Evolutionary conservation across 1,284 basidiomycete genomes (phyloP).

Genomic region (Ustilago vetiveriae): DNA sequence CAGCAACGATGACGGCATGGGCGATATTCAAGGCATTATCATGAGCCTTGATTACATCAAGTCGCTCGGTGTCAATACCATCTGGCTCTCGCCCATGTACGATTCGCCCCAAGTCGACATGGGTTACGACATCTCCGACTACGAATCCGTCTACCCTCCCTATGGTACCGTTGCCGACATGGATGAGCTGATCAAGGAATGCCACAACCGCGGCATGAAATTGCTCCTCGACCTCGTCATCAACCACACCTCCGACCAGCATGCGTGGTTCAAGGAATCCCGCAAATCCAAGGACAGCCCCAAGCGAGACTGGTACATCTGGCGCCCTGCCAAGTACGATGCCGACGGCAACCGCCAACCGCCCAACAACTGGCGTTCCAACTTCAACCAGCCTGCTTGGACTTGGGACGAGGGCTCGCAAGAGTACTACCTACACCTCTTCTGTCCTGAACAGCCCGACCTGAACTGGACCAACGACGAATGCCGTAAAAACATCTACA

Average conservation of each 20-base stretch:
- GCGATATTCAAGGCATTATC: slow-evolving; percentile 77
- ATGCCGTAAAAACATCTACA: slow-evolving; percentile 72
- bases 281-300: slow-evolving; percentile 72
- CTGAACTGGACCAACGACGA: slow-evolving; percentile 78
- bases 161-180: slow-evolving; percentile 81
- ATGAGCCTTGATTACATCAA: slow-evolving; percentile 77
- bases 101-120: slow-evolving; percentile 77
- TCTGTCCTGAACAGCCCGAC: slow-evolving; percentile 78
- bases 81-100: slow-evolving; percentile 82
- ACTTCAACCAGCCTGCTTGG: slow-evolving; percentile 80
- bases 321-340: slow-evolving; percentile 75
- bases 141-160: slow-evolving; percentile 76
- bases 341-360: slow-evolving; percentile 66
- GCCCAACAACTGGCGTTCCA: slow-evolving; percentile 80
- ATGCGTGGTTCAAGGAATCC: slow-evolving; percentile 77
- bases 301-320: slow-evolving; percentile 80
- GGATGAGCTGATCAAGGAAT: slow-evolving; percentile 74
- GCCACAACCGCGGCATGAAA: slow-evolving; percentile 77
- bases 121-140: slow-evolving; percentile 74
- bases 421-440: slow-evolving; percentile 81
- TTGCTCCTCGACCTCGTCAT: slow-evolving; percentile 82
- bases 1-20: slow-evolving; percentile 78
- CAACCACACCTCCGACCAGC: slow-evolving; percentile 78
- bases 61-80: slow-evolving; percentile 76
- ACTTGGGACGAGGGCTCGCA: slow-evolving; percentile 76